Evolutionary conservation across 139 green algal genomes (phyloP), one percentile per base, ranked within the genome.

Genomic region (Auxenochlorella pyrenoidosa): DNA sequence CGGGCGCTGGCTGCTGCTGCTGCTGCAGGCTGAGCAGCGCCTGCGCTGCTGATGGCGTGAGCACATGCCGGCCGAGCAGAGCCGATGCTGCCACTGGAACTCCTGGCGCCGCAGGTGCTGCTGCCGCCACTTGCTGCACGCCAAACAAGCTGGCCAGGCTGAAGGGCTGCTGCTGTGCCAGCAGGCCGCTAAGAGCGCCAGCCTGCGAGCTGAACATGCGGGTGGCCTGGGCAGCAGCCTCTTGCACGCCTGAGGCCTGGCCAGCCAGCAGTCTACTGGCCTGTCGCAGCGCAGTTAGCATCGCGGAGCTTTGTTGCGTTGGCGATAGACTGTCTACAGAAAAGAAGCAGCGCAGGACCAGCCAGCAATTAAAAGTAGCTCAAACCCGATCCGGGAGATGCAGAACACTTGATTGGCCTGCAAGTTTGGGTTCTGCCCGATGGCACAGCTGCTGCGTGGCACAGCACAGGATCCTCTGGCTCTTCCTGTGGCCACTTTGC

Each of bases 11-110:
- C 75, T 81, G 68, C 16, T 58, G 34, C 16, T 58, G 34, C 82
- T 68, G 83, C 83, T 82, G 83, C 54, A 89, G 60, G 51, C 75
- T 30, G 15, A 54, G 32, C 58, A 84, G 18, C 30, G 75, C 85
- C 44, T 72, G 75, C 3, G 85, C 85, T 26, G 73, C 54, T 8
- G 83, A 15, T 40, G 85, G 85, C 44, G 83, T 60, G 43, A 89
- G 75, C 26, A 54, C 34, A 38, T 85, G 54, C n/a, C 47, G 75
- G n/a, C 75, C 75, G n/a, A 84, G 44, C 65, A 89, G 28, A 10
- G 71, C 19, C 13, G 84, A 47, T 51, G 22, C 47, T 18, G 75
- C 44, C 16, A 13, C 32, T 24, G 28, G 36, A 18, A 28, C 34
- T 10, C 34, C 66, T 40, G 66, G 32, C 36, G 71, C 38, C 36